These are phyloP conservation scores for Blastobotrys americana DNA, from an alignment of 805 yeast genomes.

Conservation along the genomic window DNA sequence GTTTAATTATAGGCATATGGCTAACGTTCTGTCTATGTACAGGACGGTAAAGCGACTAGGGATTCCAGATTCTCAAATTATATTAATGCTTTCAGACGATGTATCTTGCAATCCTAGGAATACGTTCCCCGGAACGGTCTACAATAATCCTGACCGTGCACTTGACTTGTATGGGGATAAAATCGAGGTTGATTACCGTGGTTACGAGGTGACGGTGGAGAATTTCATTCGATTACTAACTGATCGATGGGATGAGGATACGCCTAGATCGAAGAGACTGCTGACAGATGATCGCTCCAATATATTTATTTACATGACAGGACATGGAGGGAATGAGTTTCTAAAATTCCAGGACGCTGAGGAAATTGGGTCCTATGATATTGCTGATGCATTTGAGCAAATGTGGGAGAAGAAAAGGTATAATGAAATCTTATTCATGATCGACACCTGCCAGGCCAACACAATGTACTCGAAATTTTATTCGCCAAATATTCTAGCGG, in stretches of 20 bases:
- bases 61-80: constrained; percentile 95
- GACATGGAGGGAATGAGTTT: constrained; percentile 98
- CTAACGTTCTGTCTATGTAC: constrained; percentile 88
- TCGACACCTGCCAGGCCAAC: constrained; percentile 98
- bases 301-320: constrained; percentile 90
- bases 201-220: constrained; percentile 97
- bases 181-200: constrained; percentile 93
- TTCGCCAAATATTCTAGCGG: constrained; percentile 86
- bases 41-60: constrained; percentile 94
- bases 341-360: constrained; percentile 97
- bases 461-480: constrained; percentile 92
- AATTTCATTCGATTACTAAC: constrained; percentile 88
- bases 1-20: constrained; percentile 98
- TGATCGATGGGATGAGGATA: constrained; percentile 92
- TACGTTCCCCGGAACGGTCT: constrained; percentile 92
- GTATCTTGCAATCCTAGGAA: constrained; percentile 95
- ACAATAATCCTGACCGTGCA: constrained; percentile 86
- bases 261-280: constrained; percentile 85
- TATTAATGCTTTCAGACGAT: constrained; percentile 93
- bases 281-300: constrained; percentile 91
- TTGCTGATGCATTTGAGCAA: constrained; percentile 95
- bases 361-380: constrained; percentile 89
- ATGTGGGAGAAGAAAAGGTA: constrained; percentile 95
- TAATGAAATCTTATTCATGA: constrained; percentile 93
- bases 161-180: constrained; percentile 90